phyloP scores from a whole-genome alignment of 495 filamentous ascomycete genomes.

The Aspergillus kassunensis region DNA sequence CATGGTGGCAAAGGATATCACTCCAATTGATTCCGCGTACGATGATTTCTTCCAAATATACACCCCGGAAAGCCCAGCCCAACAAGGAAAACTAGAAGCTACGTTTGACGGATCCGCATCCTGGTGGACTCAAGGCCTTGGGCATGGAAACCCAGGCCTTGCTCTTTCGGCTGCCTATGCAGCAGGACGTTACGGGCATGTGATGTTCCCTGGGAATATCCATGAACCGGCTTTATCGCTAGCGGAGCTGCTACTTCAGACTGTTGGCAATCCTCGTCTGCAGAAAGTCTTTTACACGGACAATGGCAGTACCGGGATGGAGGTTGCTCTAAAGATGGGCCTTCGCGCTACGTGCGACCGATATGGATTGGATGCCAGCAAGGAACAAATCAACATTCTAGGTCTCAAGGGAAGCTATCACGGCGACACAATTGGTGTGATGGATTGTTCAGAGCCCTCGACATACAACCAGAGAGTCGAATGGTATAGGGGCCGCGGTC shows the following conservation, averaged over 20 bases:
- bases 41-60: slow-evolving; percentile 70
- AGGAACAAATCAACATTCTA: slow-evolving; percentile 57
- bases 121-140: slow-evolving; percentile 84
- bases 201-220: slow-evolving; percentile 73
- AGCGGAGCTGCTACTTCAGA: slow-evolving; percentile 54
- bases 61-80: slow-evolving; percentile 2
- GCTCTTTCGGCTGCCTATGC: slow-evolving; percentile 70
- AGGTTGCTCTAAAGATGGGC: slow-evolving; percentile 79
- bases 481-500: slow-evolving; percentile 70
- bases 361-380: slow-evolving; percentile 57
- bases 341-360: slow-evolving; percentile 57
- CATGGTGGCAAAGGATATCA: slow-evolving; percentile 54
- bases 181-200: slow-evolving; percentile 77
- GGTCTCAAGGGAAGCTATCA: slow-evolving; percentile 76
- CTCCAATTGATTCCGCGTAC: slow-evolving; percentile 69
- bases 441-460: slow-evolving; percentile 72
- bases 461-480: slow-evolving; percentile 71
- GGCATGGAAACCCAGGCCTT: slow-evolving; percentile 65
- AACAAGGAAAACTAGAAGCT: slow-evolving; percentile 40
- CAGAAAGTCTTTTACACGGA: slow-evolving; percentile 71
- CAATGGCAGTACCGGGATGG: slow-evolving; percentile 74
- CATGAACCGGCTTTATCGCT: slow-evolving; percentile 67
- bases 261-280: slow-evolving; percentile 56
- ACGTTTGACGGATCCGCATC: slow-evolving; percentile 77
- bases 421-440: slow-evolving; percentile 76